phyloP scores from a whole-genome alignment of 225 moss, liverwort and hornwort species.

The Climacium dendroides region DNA sequence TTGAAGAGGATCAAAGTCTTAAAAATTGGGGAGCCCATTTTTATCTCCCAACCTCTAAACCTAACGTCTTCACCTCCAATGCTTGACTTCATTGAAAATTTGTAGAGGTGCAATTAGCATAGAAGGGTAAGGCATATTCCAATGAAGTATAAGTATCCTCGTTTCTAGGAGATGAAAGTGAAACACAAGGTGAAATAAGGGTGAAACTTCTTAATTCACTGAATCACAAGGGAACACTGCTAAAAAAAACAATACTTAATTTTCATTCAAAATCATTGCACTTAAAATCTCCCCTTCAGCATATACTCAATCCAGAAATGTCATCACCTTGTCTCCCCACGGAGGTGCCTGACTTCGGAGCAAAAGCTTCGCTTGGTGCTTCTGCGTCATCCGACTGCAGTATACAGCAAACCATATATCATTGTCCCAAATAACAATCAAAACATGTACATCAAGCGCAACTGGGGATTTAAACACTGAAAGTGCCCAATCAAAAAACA shows the following conservation, averaged over 20 bases:
- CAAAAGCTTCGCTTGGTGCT: background rate
- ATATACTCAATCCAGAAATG: background rate
- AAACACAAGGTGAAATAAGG: background rate
- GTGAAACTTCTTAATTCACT: background rate
- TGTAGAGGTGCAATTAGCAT: background rate
- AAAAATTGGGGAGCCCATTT: background rate
- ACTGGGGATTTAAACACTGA: background rate
- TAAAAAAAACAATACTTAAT: background rate
- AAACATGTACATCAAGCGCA: background rate
- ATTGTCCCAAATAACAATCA: background rate
- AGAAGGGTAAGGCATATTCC: background rate
- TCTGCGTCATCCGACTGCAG: constrained; percentile 14
- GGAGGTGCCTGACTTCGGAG: constrained; percentile 25
- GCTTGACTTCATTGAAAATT: no score
- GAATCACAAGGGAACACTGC: background rate
- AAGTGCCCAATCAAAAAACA: background rate
- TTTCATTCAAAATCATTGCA: background rate
- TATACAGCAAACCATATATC: background rate
- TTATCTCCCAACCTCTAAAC: background rate
- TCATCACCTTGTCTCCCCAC: constrained; percentile 29
- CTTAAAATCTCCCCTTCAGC: background rate
- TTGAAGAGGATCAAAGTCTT: background rate
- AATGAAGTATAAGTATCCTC: background rate
- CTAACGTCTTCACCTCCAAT: background rate
- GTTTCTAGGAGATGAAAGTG: background rate